Conservation (phyloP, 2,329 filamentous ascomycete genomes). For the Cladophialophora psammophila region DNA sequence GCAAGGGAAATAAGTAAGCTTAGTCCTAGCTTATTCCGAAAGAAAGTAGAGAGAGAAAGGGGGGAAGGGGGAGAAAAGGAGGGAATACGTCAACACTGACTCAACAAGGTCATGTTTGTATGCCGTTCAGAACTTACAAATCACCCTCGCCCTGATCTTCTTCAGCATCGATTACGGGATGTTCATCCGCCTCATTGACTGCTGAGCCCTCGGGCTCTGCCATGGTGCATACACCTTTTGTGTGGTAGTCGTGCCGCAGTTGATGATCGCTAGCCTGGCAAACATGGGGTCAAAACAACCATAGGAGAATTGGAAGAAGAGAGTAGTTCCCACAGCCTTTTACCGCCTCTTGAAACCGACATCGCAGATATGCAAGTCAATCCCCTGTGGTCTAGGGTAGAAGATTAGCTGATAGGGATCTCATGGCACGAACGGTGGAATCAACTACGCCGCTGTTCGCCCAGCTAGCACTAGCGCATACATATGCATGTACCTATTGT, state of each 20-base stretch:
- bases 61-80: neutral
- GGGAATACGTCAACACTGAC: neutral
- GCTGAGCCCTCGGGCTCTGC: neutral
- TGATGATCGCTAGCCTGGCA: neutral
- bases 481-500: too few relatives aligned
- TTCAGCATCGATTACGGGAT: conserved; percentile 1
- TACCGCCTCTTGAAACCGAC: neutral
- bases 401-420: neutral
- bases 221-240: neutral
- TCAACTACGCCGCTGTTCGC: neutral
- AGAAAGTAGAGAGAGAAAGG: neutral
- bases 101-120: conserved; percentile 35
- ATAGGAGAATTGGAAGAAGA: neutral
- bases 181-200: neutral
- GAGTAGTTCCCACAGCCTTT: neutral
- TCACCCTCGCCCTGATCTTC: conserved; percentile 3
- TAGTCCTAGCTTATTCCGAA: neutral
- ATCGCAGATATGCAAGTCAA: too few relatives aligned
- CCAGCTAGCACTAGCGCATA: too few relatives aligned
- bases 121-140: neutral
- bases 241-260: neutral
- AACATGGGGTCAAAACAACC: neutral
- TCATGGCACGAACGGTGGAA: neutral
- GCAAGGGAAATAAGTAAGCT: neutral
- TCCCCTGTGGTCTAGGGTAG: too few relatives aligned